These are phyloP conservation scores for Boletus coccyginus DNA, from an alignment of 768 basidiomycete species.

Conservation along the genomic window DNA sequence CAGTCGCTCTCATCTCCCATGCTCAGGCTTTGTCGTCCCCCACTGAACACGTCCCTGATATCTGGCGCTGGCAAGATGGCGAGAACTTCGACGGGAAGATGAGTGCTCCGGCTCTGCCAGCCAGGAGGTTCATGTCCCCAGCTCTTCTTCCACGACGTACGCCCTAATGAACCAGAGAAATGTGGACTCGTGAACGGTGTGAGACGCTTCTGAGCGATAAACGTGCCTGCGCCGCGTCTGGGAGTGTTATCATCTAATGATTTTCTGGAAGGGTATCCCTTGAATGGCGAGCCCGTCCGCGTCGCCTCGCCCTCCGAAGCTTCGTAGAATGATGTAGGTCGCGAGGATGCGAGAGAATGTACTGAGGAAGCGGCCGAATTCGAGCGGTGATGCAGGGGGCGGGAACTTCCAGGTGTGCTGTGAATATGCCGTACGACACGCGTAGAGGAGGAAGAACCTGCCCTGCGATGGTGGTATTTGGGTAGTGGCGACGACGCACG, in stretches of 20 bases:
- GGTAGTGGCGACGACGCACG: constrained; percentile 79
- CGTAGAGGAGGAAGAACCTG: constrained; percentile 80
- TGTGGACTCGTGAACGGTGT: constrained; percentile 68
- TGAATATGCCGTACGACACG: constrained; percentile 70
- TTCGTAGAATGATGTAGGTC: constrained; percentile 78
- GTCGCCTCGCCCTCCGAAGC: constrained; percentile 64
- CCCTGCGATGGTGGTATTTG: constrained; percentile 70
- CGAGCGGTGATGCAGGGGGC: constrained; percentile 62
- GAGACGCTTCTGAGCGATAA: constrained; percentile 78
- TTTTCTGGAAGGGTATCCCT: constrained; percentile 42
- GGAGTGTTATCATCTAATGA: constrained; percentile 47
- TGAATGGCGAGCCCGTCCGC: constrained; percentile 66
- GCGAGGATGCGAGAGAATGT: constrained; percentile 72
- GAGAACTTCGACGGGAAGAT: constrained; percentile 74
- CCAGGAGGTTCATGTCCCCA: constrained; percentile 88
- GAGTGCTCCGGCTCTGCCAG: constrained; percentile 66
- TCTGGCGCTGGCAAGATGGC: constrained; percentile 54
- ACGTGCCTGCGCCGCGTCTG: constrained; percentile 50
- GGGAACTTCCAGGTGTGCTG: constrained; percentile 32
- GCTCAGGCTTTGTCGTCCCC: constrained; percentile 52
- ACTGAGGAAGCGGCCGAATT: constrained; percentile 77
- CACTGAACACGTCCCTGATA: constrained; percentile 77
- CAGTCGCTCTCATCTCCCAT: constrained; percentile 81
- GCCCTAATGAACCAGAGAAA: constrained; percentile 46
- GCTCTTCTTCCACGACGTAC: constrained; percentile 84